phyloP scores from a whole-genome alignment of 768 basidiomycete species.

The Mycena kentingensis region DNA sequence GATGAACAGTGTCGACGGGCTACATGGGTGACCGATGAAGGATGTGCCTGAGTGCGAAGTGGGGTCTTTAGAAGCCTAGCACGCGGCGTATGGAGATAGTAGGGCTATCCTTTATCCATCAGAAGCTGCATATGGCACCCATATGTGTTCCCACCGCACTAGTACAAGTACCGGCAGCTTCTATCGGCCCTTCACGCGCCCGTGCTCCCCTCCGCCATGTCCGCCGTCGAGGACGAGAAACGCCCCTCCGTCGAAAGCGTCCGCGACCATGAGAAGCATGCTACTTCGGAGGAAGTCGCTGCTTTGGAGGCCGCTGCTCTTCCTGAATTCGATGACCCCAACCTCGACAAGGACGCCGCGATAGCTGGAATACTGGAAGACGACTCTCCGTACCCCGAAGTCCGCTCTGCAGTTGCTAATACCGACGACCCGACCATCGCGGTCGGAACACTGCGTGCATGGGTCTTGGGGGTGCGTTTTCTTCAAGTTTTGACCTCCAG shows the following conservation, averaged over 20 bases:
- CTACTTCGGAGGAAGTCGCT: constrained; percentile 1
- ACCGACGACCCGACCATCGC: constrained; percentile 70
- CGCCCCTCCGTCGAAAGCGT: neutral
- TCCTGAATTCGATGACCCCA: constrained; percentile 55
- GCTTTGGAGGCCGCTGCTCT: constrained; percentile 26
- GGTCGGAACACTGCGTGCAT: constrained; percentile 57
- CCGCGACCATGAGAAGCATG: neutral
- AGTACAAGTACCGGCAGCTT: too few relatives aligned
- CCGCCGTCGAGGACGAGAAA: constrained; percentile 8
- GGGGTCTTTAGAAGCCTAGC: too few relatives aligned
- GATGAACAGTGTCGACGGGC: too few relatives aligned
- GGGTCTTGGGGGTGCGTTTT: constrained; percentile 72
- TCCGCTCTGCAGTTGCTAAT: constrained; percentile 59
- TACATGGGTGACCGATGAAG: too few relatives aligned
- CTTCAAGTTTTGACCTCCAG: constrained; percentile 71
- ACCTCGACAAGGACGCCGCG: constrained; percentile 51
- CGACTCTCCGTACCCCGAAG: constrained; percentile 60
- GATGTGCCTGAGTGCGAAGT: too few relatives aligned
- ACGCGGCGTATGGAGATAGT: too few relatives aligned
- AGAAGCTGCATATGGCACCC: too few relatives aligned
- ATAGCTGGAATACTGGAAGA: constrained; percentile 46
- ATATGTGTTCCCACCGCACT: too few relatives aligned
- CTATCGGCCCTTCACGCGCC: too few relatives aligned
- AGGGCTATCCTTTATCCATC: too few relatives aligned
- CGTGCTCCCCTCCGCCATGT: neutral